Conservation (phyloP, 108 stramenopile species). For the Tribonema minus region DNA sequence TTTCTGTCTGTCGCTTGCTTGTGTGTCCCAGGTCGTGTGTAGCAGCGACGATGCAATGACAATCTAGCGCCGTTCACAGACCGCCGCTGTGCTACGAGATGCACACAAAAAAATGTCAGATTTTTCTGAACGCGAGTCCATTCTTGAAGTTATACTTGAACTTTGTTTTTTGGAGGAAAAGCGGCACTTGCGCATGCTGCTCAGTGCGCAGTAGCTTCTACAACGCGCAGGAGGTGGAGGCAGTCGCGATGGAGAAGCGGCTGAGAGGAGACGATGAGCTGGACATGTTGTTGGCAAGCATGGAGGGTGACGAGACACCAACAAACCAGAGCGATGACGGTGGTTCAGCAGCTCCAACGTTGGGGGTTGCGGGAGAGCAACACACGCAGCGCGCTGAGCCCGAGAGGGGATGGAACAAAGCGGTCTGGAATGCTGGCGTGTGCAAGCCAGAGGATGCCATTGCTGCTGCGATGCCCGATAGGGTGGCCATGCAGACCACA, state of each 20-base stretch:
- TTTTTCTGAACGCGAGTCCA: too few species aligned
- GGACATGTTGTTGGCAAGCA: neutral
- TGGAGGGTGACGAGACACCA: neutral
- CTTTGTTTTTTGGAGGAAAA: too few species aligned
- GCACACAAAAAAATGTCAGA: too few species aligned
- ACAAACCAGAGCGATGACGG: neutral
- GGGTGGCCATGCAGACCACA: too few species aligned
- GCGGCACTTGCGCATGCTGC: neutral
- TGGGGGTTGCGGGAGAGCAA: neutral
- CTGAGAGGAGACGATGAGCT: neutral
- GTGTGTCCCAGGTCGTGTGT: neutral
- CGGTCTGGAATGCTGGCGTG: conserved; percentile 30
- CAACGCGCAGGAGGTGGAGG: too few species aligned
- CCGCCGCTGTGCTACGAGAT: too few species aligned
- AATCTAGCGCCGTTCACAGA: too few species aligned
- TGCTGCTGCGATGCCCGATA: too few species aligned
- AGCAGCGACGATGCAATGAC: neutral
- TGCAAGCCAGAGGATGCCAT: neutral
- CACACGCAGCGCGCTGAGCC: neutral
- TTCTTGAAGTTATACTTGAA: too few species aligned
- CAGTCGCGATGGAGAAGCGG: too few species aligned
- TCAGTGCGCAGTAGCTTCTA: neutral
- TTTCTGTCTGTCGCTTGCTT: neutral
- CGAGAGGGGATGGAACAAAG: conserved; percentile 32
- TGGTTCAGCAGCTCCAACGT: neutral